phyloP scores from a whole-genome alignment of 1,284 basidiomycete genomes.

The Amylostereum chailletii region DNA sequence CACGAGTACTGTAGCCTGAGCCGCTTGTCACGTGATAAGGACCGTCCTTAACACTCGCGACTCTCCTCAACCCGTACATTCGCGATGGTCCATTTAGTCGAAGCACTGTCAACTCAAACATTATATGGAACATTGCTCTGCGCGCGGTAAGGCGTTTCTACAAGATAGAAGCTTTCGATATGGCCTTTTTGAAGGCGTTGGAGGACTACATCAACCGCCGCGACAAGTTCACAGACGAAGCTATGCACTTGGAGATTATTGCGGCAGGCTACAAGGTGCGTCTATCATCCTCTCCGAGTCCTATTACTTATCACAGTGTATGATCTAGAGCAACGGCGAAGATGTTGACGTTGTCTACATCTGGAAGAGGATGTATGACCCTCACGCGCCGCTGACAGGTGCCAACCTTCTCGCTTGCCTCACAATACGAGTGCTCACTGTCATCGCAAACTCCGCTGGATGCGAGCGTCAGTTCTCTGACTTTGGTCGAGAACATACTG shows the following conservation, averaged over 20 bases:
- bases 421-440: background rate
- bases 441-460: background rate
- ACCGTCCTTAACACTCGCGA: background rate
- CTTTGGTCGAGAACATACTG: background rate
- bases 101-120: background rate
- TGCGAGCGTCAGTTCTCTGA: background rate
- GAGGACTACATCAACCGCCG: background rate
- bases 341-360: too few species aligned
- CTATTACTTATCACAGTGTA: too few species aligned
- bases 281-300: too few species aligned
- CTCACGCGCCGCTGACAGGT: too few species aligned
- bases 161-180: background rate
- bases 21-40: too few species aligned
- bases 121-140: background rate
- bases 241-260: too few species aligned
- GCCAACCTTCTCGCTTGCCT: background rate
- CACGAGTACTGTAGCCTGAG: too few species aligned
- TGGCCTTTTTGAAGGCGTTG: background rate
- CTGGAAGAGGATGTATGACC: too few species aligned
- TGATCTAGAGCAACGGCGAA: too few species aligned
- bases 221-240: background rate
- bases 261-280: too few species aligned
- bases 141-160: background rate
- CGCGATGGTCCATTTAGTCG: background rate
- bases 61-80: background rate